Base-by-base conservation (phyloP, 805 yeast genomes). In the Jamesozyma piceae region DNA sequence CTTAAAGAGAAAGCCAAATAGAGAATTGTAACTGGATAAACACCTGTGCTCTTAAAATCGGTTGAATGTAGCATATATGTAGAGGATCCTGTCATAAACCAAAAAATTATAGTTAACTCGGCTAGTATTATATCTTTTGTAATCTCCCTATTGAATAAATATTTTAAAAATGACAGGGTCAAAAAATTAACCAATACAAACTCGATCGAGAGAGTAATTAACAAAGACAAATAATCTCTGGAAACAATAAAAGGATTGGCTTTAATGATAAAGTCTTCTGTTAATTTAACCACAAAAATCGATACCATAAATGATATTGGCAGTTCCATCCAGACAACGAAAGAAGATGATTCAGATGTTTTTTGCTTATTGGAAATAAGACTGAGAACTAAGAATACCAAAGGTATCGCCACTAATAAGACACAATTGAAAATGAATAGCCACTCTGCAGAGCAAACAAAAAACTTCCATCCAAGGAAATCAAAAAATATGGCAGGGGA, bases 401-500 rank as follows among this genome's bases (percentile, higher is more conserved):
- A 33, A 1, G 95, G 95, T 3, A 79, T 66, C 3, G 70, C 51
- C 3, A 72, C 63, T 35, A 85, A 59, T 6, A 79, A 50, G 2
- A 71, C 55, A 36, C 81, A 63, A 57, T 83, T 82, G 42, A 73
- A 45, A n/a, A 66, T 55, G 37, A 74, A 69, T 19, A 85, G 53
- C 5, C 58, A 56, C 15, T 73, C 66, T 8, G 77, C 61, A 6
- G 88, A 75, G 19, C 74, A 43, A n/a, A 66, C 62, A 41, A 79
- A 64, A 52, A 82, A 78, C 45, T 64, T 69, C n/a, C 53, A 49
- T 28, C 87, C 87, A 15, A 77, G 54, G 24, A 85, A 53, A 53
- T 84, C 88, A 49, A 82, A 74, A 58, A 66, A 88, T 1, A 79
- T 73, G 0, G 92, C 84, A 30, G 64, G 64, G 0, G 69, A 53